These are phyloP conservation scores for Cyclotella baltica DNA, from an alignment of 108 stramenopile species.

Conservation along the genomic window DNA sequence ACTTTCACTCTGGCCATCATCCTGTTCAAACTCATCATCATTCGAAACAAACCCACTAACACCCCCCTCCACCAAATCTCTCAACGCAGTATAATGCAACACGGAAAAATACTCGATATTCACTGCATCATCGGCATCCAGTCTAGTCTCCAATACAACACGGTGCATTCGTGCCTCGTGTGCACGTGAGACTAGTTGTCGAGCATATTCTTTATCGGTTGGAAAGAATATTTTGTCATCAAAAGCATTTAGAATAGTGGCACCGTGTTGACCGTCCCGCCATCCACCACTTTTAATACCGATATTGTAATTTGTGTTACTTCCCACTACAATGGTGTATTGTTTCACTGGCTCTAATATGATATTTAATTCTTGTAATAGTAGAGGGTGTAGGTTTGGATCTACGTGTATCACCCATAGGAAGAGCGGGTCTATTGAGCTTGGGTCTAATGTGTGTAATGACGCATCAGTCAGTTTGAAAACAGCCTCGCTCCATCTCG, in stretches of 20 bases:
- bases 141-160: conserved; percentile 76
- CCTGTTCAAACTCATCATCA: conserved; percentile 30
- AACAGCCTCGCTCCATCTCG: conserved; percentile 28
- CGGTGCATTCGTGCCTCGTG: conserved; percentile 57
- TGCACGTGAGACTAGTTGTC: conserved; percentile 44
- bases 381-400: conserved; percentile 58
- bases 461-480: not conserved
- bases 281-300: conserved; percentile 59
- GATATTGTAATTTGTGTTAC: conserved; percentile 66
- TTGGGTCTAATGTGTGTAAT: not conserved
- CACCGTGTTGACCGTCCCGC: conserved; percentile 64
- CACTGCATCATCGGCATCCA: conserved; percentile 89
- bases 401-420: conserved; percentile 89
- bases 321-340: conserved; percentile 66
- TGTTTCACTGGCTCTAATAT: conserved; percentile 55
- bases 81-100: conserved; percentile 63
- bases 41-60: conserved; percentile 24
- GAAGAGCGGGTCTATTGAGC: conserved; percentile 53
- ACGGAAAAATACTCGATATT: conserved; percentile 62
- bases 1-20: conserved; percentile 8
- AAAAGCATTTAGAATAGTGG: conserved; percentile 55
- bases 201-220: conserved; percentile 1
- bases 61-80: conserved; percentile 42
- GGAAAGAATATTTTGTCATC: conserved; percentile 37
- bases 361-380: conserved; percentile 50